Evolutionary conservation across 352 stramenopile genomes (phyloP), one percentile per base, ranked within the genome.

Genomic region (Phytophthora quininea): DNA sequence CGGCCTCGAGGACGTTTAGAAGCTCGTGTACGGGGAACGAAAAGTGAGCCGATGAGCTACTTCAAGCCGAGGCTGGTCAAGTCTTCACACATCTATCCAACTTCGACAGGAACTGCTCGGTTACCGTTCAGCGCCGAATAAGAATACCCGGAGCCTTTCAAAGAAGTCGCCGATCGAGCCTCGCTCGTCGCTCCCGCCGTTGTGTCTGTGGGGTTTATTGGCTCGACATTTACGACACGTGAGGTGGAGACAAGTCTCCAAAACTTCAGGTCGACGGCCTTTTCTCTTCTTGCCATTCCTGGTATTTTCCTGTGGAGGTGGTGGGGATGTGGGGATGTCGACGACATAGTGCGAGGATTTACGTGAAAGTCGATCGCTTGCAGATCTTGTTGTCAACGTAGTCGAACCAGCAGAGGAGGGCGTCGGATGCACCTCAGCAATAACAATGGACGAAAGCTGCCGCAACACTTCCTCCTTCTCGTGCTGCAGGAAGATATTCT

Each of bases 221-320:
- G 54, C 49, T 2, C 69, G 73, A n/a, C 77, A 84, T 19, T 84
- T 79, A 4, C 67, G 74, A 62, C 81, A 90, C 2, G 84, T 89
- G 46, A 89, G 79, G 69, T 91, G 83, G 1, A 91, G 76, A 75
- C 83, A 91, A 53, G 71, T 86, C 67, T 91, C 79, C 32, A 91
- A 76, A 7, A 90, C 81, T 53, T 91, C 81, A 3, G 80, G 80
- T 57, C 74, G 84, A 37, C 71, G 77, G 0, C 54, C 69, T 46
- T 58, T 77, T 32, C 49, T 65, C 46, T 60, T 77, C 11, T 49
- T 73, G 5, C 56, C 60, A 68, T 73, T 77, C 43, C 42, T 15
- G n/a, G 43, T 32, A 27, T 63, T 62, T 52, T 67, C 58, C 24
- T 62, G 43, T 5, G 27, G 48, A 32, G 50, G 46, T 43, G 40